Evolutionary conservation across 2,329 filamentous ascomycete species (phyloP).

Genomic region (Coniella lustricola): DNA sequence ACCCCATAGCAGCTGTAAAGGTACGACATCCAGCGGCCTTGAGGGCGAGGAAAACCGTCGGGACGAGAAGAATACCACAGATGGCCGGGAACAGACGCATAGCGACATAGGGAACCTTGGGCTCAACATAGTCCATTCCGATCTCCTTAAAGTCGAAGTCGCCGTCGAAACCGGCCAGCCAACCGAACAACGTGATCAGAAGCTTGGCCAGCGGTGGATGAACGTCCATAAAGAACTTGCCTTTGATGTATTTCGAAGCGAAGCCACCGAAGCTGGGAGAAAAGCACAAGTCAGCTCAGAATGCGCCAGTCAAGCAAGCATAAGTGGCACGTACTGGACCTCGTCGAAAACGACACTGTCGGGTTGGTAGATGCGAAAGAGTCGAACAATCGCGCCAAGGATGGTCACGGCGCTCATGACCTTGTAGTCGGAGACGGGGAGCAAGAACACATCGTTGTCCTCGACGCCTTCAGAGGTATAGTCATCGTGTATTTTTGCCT

Average conservation of each 20-base stretch:
- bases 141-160: constrained; percentile 99
- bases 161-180: constrained; percentile 89
- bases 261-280: constrained; percentile 86
- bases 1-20: constrained; percentile 73
- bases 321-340: constrained; percentile 74
- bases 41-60: constrained; percentile 88
- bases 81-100: constrained; percentile 93
- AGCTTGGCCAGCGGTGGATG: constrained; percentile 95
- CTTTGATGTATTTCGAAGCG: constrained; percentile 98
- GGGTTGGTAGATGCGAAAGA: constrained; percentile 95
- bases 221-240: constrained; percentile 99
- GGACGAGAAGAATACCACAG: constrained; percentile 80
- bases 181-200: constrained; percentile 90
- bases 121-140: constrained; percentile 95
- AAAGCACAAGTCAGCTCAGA: constrained; percentile 1
- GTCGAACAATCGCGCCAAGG: constrained; percentile 69
- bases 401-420: constrained; percentile 65
- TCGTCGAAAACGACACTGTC: constrained; percentile 97
- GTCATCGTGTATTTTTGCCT: constrained; percentile 36
- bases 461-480: constrained; percentile 74
- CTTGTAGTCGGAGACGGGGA: constrained; percentile 79
- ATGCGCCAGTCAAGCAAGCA: neutral
- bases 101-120: constrained; percentile 89
- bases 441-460: constrained; percentile 86
- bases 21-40: constrained; percentile 88